Evolutionary conservation across 345 rosid genomes (phyloP), one percentile per base, ranked within the genome.

Genomic region (Eucalyptus regnans): DNA sequence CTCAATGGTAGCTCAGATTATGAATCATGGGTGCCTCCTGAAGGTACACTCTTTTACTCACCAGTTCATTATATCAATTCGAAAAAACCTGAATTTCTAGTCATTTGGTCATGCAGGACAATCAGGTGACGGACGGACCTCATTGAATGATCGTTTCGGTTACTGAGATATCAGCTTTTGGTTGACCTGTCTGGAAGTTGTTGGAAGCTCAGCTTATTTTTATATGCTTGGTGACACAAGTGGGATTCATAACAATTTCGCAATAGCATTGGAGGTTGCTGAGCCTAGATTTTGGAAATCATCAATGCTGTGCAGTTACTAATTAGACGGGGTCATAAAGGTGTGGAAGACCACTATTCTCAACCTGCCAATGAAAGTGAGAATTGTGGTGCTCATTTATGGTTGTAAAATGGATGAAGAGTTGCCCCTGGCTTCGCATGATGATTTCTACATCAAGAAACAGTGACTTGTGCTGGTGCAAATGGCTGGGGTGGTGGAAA

Each of bases 101-200:
- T 5, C 50, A 68, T 54, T 49, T 56, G 86, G 23, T 46, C 88
- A 90, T 92, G 92, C 94, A 98, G 99, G 99, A 50, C 99, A 98
- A 95, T 95, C 98, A 23, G 99, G 99, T 83, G 99, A 98, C 90
- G 98, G 99, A 48, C 93, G 98, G 89, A 98, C 99, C 3, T 91
- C 96, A 80, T 93, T 97, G 56, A 98, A 98, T 90, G 98, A 98
- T 56, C 96, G 96, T 33, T 94, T 87, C 83, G 99, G 99, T 31
- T 98, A 97, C 87, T 97, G 91, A 95, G 88, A 10, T 49, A 31
- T 71, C 52, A 86, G 43, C 49, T 83, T 60, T 64, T 15, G 48
- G 48, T 76, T 76, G 84, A 29, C 41, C 84, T 76, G 14, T 20
- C 48, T 76, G 83, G 83, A 76, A 41, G 48, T 76, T 37, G 27